These are phyloP conservation scores for Eucommia ulmoides DNA, from an alignment of 257 asterid species.

Conservation along the genomic window DNA sequence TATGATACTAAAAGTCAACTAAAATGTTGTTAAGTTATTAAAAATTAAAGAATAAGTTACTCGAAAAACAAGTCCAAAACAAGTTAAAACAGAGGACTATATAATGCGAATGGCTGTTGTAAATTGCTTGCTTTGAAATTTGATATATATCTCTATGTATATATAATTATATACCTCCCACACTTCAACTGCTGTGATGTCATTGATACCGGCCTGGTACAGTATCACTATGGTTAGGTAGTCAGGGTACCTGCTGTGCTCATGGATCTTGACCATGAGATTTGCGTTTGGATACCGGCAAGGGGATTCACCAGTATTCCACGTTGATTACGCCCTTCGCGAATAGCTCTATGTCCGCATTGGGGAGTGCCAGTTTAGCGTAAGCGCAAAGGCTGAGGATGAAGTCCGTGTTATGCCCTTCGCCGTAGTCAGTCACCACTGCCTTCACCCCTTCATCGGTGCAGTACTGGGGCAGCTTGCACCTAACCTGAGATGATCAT, in stretches of 20 bases:
- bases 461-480: slow-evolving; percentile 49
- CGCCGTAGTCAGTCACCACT: slow-evolving; percentile 67
- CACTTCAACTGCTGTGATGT: slow-evolving; percentile 28
- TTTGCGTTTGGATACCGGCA: slow-evolving; percentile 29
- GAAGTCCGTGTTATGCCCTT: slow-evolving; percentile 54
- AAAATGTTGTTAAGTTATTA: too few relatives aligned
- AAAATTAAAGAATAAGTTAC: too few relatives aligned
- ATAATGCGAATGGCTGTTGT: too few relatives aligned
- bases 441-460: slow-evolving; percentile 42
- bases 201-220: slow-evolving; percentile 42
- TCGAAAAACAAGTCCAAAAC: too few relatives aligned
- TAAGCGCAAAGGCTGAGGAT: slow-evolving; percentile 45
- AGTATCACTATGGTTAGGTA: slow-evolving; percentile 55
- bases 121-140: too few relatives aligned
- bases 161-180: slow-evolving; percentile 61
- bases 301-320: slow-evolving; percentile 36
- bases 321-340: slow-evolving; percentile 55
- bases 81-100: too few relatives aligned
- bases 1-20: too few relatives aligned
- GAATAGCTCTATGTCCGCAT: slow-evolving; percentile 31
- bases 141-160: too few relatives aligned
- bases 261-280: slow-evolving; percentile 40
- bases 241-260: slow-evolving; percentile 29
- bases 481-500: slow-evolving; percentile 33
- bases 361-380: slow-evolving; percentile 37